Evolutionary conservation across 148 eudicot species (phyloP).

Genomic region (Chenopodium suecicum): DNA sequence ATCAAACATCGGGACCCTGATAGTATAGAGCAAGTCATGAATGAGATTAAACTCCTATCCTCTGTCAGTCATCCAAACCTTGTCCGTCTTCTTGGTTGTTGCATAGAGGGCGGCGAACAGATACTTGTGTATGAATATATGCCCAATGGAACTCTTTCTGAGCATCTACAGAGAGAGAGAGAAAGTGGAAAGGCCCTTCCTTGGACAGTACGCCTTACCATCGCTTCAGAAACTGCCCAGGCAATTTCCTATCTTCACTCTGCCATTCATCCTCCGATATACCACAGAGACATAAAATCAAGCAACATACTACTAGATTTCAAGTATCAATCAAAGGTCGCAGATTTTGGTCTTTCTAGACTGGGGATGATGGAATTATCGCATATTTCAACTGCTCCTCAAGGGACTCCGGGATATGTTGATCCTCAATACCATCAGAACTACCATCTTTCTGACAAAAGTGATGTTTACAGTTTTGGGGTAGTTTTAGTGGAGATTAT

Average conservation of each 20-base stretch:
- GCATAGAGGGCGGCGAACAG: slow-evolving; percentile 84
- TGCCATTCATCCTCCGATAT: slow-evolving; percentile 73
- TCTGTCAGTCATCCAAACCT: slow-evolving; percentile 87
- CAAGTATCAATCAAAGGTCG: slow-evolving; percentile 66
- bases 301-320: slow-evolving; percentile 70
- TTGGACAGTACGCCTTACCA: slow-evolving; percentile 69
- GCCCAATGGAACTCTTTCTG: slow-evolving; percentile 79
- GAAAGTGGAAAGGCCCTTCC: slow-evolving; percentile 67
- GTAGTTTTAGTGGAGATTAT: slow-evolving; percentile 81
- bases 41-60: slow-evolving; percentile 82
- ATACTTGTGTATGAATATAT: slow-evolving; percentile 86
- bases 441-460: slow-evolving; percentile 81
- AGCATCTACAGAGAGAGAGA: slow-evolving; percentile 84
- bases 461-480: slow-evolving; percentile 89
- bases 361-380: slow-evolving; percentile 72
- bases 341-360: slow-evolving; percentile 83
- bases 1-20: slow-evolving; percentile 63
- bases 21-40: slow-evolving; percentile 82
- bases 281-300: slow-evolving; percentile 80
- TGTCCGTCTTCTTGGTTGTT: slow-evolving; percentile 85
- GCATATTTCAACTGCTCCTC: slow-evolving; percentile 83
- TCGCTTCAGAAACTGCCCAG: slow-evolving; percentile 73
- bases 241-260: slow-evolving; percentile 80
- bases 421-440: slow-evolving; percentile 86
- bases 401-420: slow-evolving; percentile 84